Evolutionary conservation across 2,329 filamentous ascomycete genomes (phyloP).

Genomic region (Stagonosporopsis chrysanthemi): DNA sequence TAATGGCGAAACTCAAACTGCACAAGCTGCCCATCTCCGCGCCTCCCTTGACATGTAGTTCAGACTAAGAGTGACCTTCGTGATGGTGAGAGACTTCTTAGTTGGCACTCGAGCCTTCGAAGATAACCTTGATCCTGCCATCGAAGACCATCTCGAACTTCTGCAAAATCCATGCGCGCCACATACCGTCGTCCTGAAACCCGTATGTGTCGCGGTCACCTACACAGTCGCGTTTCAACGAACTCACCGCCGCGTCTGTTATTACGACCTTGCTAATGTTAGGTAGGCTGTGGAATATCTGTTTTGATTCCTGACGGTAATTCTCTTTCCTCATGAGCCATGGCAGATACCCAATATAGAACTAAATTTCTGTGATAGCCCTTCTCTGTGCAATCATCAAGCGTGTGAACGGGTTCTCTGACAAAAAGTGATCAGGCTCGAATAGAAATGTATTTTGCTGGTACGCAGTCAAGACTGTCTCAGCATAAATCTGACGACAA

Average conservation of each 20-base stretch:
- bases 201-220: rapidly evolving
- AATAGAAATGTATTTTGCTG: background rate
- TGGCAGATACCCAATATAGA: background rate
- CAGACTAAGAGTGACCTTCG: background rate
- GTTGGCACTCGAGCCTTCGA: background rate
- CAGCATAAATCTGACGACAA: conserved; percentile 3
- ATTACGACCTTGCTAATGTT: background rate
- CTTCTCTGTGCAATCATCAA: background rate
- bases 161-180: background rate
- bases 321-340: background rate
- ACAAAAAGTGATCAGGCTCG: too few relatives aligned
- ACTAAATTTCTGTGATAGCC: background rate
- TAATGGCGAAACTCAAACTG: too few relatives aligned
- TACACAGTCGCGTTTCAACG: rapidly evolving
- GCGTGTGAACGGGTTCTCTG: background rate
- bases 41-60: background rate
- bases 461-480: background rate
- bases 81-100: background rate
- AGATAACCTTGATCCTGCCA: background rate
- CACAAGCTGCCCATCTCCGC: background rate
- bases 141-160: background rate
- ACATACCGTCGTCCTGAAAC: background rate
- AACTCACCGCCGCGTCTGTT: background rate
- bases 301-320: too few relatives aligned
- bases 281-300: background rate